Conservation (phyloP, 2,329 filamentous ascomycete species). For the Fusarium mundagurra region DNA sequence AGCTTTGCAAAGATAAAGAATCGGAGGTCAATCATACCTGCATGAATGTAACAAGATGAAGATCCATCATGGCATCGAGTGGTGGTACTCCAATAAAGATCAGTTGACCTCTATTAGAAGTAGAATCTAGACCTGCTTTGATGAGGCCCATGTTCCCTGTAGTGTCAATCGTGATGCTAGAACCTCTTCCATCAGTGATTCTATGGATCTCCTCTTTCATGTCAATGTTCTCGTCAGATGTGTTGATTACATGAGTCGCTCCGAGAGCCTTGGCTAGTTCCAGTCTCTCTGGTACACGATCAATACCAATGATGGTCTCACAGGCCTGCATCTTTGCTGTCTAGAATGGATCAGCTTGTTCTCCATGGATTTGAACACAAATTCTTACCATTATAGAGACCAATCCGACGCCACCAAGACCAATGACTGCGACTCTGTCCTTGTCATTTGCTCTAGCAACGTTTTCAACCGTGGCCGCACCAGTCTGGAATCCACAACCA, state of each 20-base stretch:
- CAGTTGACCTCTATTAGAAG: background rate
- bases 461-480: background rate
- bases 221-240: background rate
- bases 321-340: background rate
- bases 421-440: background rate
- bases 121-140: background rate
- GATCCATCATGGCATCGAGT: background rate
- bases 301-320: background rate
- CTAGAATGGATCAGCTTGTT: background rate
- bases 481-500: background rate
- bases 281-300: background rate
- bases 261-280: background rate
- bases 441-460: background rate
- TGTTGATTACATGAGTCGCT: background rate
- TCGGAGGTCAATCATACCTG: background rate
- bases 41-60: background rate
- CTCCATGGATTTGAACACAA: fast-evolving
- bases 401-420: conserved; percentile 1
- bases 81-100: background rate
- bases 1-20: background rate
- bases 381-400: background rate
- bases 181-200: background rate
- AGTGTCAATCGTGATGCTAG: background rate
- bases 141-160: background rate
- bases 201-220: background rate